Base-by-base conservation (phyloP, 805 yeast genomes). In the Ogataea trehalophila region DNA sequence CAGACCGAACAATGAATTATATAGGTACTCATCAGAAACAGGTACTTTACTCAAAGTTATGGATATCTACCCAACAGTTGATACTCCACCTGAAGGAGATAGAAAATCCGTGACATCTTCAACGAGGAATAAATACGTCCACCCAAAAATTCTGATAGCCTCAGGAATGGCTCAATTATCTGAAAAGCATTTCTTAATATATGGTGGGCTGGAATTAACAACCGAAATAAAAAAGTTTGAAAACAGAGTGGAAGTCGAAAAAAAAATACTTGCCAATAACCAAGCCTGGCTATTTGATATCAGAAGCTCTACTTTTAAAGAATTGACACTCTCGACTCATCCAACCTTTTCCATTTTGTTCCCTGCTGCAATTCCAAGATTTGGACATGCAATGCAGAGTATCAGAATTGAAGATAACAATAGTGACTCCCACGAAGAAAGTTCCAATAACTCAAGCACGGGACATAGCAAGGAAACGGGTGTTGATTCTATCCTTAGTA, bases 151-250 rank as follows among this genome's bases (percentile, higher is more conserved):
- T 3, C 56, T 83, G 17, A 58, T 77, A 39, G 74, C 79, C 46
- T 66, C 80, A 60, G 57, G 72, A 6, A 72, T 77, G 16, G 69
- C 79, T 8, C 70, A 66, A 46, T 66, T 85, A 5, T 76, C 86
- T 5, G 69, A 73, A n/a, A 65, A 79, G 35, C 82, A 82, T 55
- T 71, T 80, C 15, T 73, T 84, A 52, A 74, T 76, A 49, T 83
- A 78, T 58, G 95, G 92, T n/a, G 95, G 94, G 0, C 77, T 83
- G 59, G 77, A 76, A 56, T 57, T 72, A 5, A 51, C 58, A 6
- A 71, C 72, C 17, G 61, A 63, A 7, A 66, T 68, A 16, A 60
- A 41, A 69, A 50, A 52, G 67, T 16, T 69, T 37, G 46, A 47
- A 5, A 73, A 74, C 52, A 68, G 70, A 22, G 66, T 82, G 4